A percentile compares a stretch with the other conserved stretches of the same genome.
Evolutionary conservation across 306 rosid genomes (phyloP).

Genomic region (Cucumis hystrix): DNA sequence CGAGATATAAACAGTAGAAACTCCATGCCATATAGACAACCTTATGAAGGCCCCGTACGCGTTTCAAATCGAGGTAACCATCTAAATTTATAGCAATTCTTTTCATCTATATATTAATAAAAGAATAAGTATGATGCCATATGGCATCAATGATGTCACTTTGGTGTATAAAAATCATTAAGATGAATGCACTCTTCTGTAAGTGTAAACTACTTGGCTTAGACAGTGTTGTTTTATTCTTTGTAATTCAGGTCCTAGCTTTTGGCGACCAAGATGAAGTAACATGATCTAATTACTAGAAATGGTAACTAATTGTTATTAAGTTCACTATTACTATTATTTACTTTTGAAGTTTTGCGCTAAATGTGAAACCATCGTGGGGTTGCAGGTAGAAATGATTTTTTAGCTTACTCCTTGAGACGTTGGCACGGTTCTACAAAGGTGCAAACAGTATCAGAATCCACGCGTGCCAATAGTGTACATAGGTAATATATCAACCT

Average conservation of each 20-base stretch:
- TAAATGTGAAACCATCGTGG: not conserved
- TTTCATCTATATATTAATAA: not conserved
- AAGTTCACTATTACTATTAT: not conserved
- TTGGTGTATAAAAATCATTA: not conserved
- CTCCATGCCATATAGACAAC: constrained; percentile 56
- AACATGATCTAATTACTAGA: constrained; percentile 12
- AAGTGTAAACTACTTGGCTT: not conserved
- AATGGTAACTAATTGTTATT: constrained; percentile 17
- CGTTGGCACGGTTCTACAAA: constrained; percentile 8
- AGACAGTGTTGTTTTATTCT: not conserved
- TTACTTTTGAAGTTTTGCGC: not conserved
- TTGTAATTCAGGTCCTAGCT: constrained; percentile 57
- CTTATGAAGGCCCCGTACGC: constrained; percentile 67
- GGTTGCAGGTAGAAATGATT: constrained; percentile 6
- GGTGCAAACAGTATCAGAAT: constrained; percentile 8
- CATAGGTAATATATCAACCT: constrained; percentile 49
- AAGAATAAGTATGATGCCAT: not conserved
- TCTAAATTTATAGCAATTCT: not conserved
- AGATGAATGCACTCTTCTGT: not conserved
- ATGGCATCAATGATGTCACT: not conserved
- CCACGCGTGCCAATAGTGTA: constrained; percentile 44
- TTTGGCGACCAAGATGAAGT: constrained; percentile 71
- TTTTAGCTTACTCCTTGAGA: constrained; percentile 18
- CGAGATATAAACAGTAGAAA: constrained; percentile 50
- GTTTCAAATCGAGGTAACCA: constrained; percentile 54